Evolutionary conservation across 2,329 filamentous ascomycete genomes (phyloP), one percentile per base, ranked within the genome.

Genomic region (Dothideomycetidae sp.): DNA sequence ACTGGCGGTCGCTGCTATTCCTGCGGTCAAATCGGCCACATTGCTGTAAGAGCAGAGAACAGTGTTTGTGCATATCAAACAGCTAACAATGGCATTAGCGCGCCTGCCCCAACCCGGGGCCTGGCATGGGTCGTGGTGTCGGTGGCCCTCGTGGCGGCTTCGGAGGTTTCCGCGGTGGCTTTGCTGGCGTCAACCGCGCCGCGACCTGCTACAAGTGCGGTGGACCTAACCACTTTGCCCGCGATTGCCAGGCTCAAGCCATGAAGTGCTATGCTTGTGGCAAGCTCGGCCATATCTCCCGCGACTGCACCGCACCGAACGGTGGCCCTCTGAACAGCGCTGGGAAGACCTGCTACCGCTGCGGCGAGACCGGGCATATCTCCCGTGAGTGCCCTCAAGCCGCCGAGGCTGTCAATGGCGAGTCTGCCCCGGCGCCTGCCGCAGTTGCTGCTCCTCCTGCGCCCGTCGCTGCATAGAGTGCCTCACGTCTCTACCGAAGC

Each of bases 201-300:
- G 71, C 73, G 15, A 76, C 69, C 41, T 78, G 74, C 66, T 78
- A 78, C 66, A 78, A 78, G 63, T 78, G 74, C 48, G 74, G 74
- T 50, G 75, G 88, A 21, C 90, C 90, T 42, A 98, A 98, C 71
- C 90, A 98, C 66, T 98, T 93, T 57, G 90, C 90, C 47, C 81
- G 90, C 48, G 90, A 98, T 56, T 98, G 90, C 71, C 90, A 96
- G 69, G 86, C 90, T 50, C 85, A 93, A 63, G 83, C 85, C 46
- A 93, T 93, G 84, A 94, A 94, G 68, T 94, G 86, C 71, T 94
- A 93, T 55, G 86, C 86, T 48, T 94, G 86, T 58, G 86, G 86
- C 58, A 93, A 93, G 68, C 75, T 93, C 39, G 84, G 84, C 36
- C 85, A 93, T 66, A 93, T 93, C 61, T 92, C 82, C 41, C 73